phyloP scores from a whole-genome alignment of 768 basidiomycete species.

The Pulveroboletus ravenelii region DNA sequence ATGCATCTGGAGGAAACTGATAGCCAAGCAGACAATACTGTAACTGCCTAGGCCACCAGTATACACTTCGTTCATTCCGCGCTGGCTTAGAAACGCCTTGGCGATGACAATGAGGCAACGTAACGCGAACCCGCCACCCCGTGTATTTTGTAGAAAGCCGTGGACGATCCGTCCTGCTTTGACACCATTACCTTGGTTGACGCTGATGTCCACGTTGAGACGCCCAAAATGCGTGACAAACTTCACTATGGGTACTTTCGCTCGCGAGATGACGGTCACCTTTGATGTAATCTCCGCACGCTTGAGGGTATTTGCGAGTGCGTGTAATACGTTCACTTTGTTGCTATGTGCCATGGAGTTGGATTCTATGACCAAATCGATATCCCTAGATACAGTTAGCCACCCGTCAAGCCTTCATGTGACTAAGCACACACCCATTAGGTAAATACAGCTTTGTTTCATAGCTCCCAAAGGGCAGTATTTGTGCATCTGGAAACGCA shows the following conservation, averaged over 20 bases:
- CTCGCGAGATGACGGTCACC: constrained; percentile 87
- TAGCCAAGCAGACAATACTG: constrained; percentile 86
- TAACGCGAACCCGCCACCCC: constrained; percentile 56
- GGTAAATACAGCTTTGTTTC: constrained; percentile 93
- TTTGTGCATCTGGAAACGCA: constrained; percentile 74
- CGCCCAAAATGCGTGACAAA: constrained; percentile 79
- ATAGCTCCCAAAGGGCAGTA: constrained; percentile 88
- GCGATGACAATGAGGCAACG: constrained; percentile 80
- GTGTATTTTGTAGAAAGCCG: constrained; percentile 67
- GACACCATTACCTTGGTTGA: constrained; percentile 87
- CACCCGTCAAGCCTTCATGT: neutral
- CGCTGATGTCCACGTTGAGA: constrained; percentile 88
- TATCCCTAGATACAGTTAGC: constrained; percentile 58
- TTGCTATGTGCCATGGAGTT: constrained; percentile 66
- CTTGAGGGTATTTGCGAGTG: constrained; percentile 75
- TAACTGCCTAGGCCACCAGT: constrained; percentile 94
- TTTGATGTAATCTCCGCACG: constrained; percentile 68
- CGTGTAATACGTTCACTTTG: constrained; percentile 65
- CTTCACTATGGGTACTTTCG: constrained; percentile 96
- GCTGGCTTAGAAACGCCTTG: constrained; percentile 85
- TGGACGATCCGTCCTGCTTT: constrained; percentile 75
- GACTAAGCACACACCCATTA: constrained; percentile 58
- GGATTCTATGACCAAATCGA: constrained; percentile 89
- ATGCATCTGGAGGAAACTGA: constrained; percentile 96
- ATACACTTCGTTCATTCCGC: constrained; percentile 97